Conservation (phyloP, 2,329 filamentous ascomycete genomes). For the Sarocladiaceae sp. region DNA sequence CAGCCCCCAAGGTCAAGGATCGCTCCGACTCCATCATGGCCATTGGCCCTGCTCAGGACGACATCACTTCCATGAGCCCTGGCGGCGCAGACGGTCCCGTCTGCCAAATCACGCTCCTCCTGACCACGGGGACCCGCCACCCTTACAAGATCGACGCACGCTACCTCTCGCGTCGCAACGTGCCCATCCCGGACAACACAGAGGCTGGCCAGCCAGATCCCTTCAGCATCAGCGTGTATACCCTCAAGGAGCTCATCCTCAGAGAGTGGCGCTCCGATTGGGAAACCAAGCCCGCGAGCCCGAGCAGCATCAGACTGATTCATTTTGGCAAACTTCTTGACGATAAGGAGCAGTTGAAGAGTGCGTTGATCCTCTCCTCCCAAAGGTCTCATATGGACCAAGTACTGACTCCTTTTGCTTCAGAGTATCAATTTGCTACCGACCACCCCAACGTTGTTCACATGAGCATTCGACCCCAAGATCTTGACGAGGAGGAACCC, state of each 20-base stretch:
- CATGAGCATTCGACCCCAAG: conserved; percentile 85
- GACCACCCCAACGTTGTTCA: conserved; percentile 82
- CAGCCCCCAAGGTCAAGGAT: conserved; percentile 23
- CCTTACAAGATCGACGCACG: conserved; percentile 85
- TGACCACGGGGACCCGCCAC: conserved; percentile 76
- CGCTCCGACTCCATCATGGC: conserved; percentile 30
- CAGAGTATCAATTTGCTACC: conserved; percentile 73
- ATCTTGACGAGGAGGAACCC: conserved; percentile 75
- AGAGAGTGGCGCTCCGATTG: conserved; percentile 90
- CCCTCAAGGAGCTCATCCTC: conserved; percentile 87
- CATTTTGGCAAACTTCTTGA: conserved; percentile 87
- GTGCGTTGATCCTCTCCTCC: conserved; percentile 42
- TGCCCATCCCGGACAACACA: conserved; percentile 63
- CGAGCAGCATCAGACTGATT: conserved; percentile 84
- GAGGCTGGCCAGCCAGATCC: conserved; percentile 62
- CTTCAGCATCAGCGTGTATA: conserved; percentile 87
- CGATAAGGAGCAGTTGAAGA: conserved; percentile 78
- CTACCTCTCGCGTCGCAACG: conserved; percentile 75
- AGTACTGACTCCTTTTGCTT: not conserved
- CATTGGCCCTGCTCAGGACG: conserved; percentile 37
- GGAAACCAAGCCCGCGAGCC: conserved; percentile 79
- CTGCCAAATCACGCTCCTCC: conserved; percentile 73
- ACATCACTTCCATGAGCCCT: conserved; percentile 29
- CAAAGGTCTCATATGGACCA: not conserved
- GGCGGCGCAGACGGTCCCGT: conserved; percentile 31